Base-by-base conservation (phyloP, 1,284 basidiomycete genomes). In the Microbotryum silenes-acaulis region DNA sequence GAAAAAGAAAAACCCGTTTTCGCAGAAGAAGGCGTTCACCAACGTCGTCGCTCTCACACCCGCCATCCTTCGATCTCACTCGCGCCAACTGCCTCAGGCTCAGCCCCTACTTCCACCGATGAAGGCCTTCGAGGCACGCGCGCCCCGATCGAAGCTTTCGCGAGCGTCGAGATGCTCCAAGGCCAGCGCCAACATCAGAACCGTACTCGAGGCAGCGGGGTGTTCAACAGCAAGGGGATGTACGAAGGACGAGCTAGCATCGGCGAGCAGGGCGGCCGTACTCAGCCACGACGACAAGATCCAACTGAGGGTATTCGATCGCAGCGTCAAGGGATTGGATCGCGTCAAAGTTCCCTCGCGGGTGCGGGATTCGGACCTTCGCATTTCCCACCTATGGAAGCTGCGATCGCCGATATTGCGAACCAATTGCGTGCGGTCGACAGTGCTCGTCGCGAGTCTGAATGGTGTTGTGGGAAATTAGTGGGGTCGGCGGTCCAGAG, bases 151-250 rank as follows among this genome's bases (percentile, higher is more conserved):
- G 66, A 68, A 27, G 58, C 63, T 31, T 68, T 68, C 23, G 66
- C 61, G 31, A 63, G 61, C n/a, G 59, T 66, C 25, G 66, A 68
- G 54, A 68, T 68, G 66, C 25, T 68, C 14, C 61, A 68, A 46
- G 66, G 66, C 0, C 60, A 62, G 55, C n/a, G 59, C 10, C 42
- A 62, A 46, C 52, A 56, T n/a, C 27, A 42, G 21, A 64, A 68
- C 31, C 54, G 59, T 27, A 59, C 27, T 7, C 25, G 64, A 16
- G 64, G 66, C 7, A 58, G 47, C 4, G 66, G 63, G 45, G 66
- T 66, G 6, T 68, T 61, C 29, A 61, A 60, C 3, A 58, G 58
- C 4, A 57, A 48, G 0, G 61, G 63, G 2, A 51, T 31, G 25
- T 68, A 66, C 48, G 64, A 68, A 21, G 66, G 66, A 1, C 21